Percentiles rank a stretch among this genome's conserved stretches.
phyloP scores from a whole-genome alignment of 1,139 yeast genomes.

The Yamadazyma conglobata region DNA sequence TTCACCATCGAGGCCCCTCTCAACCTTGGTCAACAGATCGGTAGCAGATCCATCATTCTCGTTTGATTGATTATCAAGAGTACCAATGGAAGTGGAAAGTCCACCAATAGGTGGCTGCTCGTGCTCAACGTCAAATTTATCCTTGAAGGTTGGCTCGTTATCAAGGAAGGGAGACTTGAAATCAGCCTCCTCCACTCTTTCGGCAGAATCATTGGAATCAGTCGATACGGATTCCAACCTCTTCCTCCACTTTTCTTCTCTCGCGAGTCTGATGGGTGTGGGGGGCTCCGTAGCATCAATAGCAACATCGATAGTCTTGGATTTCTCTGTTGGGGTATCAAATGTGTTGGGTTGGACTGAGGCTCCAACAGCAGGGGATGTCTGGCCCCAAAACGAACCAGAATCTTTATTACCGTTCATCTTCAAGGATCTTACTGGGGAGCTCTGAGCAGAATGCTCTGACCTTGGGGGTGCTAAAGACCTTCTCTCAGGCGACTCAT shows the following conservation, averaged over 20 bases:
- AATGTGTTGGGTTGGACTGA: neutral
- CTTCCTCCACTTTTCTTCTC: constrained; percentile 10
- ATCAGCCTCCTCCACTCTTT: neutral
- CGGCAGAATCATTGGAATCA: neutral
- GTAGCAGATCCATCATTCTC: no score
- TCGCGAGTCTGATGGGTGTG: constrained; percentile 14
- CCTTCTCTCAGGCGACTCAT: constrained; percentile 20
- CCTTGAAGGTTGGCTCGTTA: neutral
- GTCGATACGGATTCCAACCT: constrained; percentile 7
- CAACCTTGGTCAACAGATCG: no score
- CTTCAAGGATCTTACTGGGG: constrained; percentile 9
- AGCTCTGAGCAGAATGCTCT: constrained; percentile 12
- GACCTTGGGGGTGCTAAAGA: constrained; percentile 24
- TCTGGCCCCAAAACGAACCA: constrained; percentile 14
- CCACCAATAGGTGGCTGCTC: no score
- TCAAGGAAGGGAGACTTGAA: constrained; percentile 1
- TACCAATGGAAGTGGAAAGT: no score
- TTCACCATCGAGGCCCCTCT: no score
- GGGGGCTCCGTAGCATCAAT: constrained; percentile 20
- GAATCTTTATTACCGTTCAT: no score
- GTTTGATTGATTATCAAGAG: no score
- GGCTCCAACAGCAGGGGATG: constrained; percentile 4
- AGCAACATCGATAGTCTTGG: constrained; percentile 15
- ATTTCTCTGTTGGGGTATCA: neutral
- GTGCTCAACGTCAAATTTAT: neutral